Conservation (phyloP, 345 rosid species). For the Atalantia buxifolia region DNA sequence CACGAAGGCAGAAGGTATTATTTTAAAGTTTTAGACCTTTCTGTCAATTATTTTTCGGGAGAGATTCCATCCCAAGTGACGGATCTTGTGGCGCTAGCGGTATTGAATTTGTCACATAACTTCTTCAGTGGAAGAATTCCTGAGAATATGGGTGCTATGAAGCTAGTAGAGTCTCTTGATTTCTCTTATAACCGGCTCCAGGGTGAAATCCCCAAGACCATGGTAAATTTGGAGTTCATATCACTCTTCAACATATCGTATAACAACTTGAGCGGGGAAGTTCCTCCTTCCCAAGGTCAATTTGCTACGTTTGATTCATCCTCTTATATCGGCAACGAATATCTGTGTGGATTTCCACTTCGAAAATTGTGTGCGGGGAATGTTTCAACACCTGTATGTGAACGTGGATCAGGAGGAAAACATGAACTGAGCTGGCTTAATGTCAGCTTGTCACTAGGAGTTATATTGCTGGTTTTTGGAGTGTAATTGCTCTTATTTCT, state of each 20-base stretch:
- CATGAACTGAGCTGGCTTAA: too few species aligned
- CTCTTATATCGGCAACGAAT: background rate
- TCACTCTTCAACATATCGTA: fast-evolving
- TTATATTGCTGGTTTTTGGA: too few species aligned
- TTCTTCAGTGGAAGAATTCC: background rate
- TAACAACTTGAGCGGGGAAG: background rate
- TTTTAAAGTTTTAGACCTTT: too few species aligned
- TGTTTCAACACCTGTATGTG: too few species aligned
- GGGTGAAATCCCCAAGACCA: background rate
- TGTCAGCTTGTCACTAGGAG: too few species aligned
- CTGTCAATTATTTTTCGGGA: too few species aligned
- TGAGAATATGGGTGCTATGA: background rate
- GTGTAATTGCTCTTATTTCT: too few species aligned
- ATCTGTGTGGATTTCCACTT: background rate
- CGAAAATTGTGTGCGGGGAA: too few species aligned
- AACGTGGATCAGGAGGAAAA: too few species aligned
- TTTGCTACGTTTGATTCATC: background rate
- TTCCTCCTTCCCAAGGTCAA: background rate
- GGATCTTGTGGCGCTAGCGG: background rate
- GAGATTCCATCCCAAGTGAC: background rate
- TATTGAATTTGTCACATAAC: background rate
- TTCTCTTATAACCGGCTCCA: background rate
- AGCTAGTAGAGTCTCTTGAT: background rate
- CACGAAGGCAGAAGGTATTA: too few species aligned
- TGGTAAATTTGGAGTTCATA: background rate